Evolutionary conservation across 257 asterid genomes (phyloP).

Genomic region (Nicotiana tabacum): DNA sequence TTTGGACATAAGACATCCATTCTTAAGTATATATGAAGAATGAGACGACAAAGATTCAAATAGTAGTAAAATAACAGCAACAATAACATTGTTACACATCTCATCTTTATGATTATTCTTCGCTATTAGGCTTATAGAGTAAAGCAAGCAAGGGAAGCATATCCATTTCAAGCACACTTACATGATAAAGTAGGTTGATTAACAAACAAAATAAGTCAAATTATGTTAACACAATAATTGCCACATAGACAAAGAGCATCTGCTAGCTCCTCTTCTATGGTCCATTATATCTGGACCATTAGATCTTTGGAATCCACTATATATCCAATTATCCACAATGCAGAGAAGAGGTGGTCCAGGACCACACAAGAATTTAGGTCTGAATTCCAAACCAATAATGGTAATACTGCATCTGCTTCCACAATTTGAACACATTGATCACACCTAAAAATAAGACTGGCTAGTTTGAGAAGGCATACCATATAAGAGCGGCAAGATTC

Average conservation of each 20-base stretch:
- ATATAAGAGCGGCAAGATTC: slow-evolving; percentile 18
- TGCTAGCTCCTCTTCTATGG: neutral
- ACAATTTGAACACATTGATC: neutral
- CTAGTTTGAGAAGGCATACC: slow-evolving; percentile 38
- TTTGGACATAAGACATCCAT: neutral
- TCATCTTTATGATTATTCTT: neutral
- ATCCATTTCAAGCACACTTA: neutral
- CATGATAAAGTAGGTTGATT: neutral
- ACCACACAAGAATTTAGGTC: neutral
- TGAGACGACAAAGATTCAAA: neutral
- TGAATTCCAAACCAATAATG: neutral
- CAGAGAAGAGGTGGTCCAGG: neutral
- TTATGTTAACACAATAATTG: neutral
- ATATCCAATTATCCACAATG: neutral
- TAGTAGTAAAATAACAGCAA: neutral
- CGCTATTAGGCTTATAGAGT: neutral
- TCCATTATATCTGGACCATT: neutral
- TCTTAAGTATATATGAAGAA: neutral
- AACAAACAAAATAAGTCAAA: neutral
- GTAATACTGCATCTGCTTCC: neutral
- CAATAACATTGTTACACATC: neutral
- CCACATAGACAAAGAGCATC: neutral
- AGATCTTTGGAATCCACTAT: neutral
- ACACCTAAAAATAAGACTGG: neutral
- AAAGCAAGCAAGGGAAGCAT: neutral